Percentiles rank a stretch among this genome's conserved stretches.
These are phyloP conservation scores for Teunomyces funiuensis DNA, from an alignment of 805 yeast genomes.

Conservation along the genomic window DNA sequence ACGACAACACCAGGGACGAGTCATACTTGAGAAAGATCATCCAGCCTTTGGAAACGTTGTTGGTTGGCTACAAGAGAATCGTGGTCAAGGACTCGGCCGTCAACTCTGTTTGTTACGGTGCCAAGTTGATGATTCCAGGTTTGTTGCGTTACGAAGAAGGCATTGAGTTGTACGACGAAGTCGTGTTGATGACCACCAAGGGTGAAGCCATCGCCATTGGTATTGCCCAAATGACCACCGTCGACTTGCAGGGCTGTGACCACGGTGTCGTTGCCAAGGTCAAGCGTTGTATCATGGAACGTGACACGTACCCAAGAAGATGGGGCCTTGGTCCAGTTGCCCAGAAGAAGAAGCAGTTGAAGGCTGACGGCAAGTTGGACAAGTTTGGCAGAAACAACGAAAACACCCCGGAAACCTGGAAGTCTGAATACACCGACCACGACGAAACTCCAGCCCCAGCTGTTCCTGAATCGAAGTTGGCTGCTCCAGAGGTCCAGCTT, in stretches of 20 bases:
- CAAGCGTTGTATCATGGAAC: constrained; percentile 99
- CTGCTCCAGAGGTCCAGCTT: constrained; percentile 43
- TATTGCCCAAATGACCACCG: constrained; percentile 98
- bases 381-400: constrained; percentile 92
- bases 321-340: constrained; percentile 99
- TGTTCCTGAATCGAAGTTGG: constrained; percentile 53
- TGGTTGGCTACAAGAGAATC: constrained; percentile 93
- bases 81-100: constrained; percentile 94
- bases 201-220: constrained; percentile 99
- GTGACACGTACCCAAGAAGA: constrained; percentile 98
- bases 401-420: constrained; percentile 92
- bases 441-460: constrained; percentile 59
- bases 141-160: constrained; percentile 96
- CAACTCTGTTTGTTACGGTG: constrained; percentile 98
- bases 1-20: constrained; percentile 97
- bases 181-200: constrained; percentile 95
- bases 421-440: constrained; percentile 74
- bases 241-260: constrained; percentile 93
- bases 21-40: constrained; percentile 89
- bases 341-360: constrained; percentile 96
- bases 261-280: constrained; percentile 98
- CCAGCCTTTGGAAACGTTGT: constrained; percentile 90
- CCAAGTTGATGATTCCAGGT: constrained; percentile 98
- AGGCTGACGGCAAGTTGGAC: constrained; percentile 95
- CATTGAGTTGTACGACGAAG: constrained; percentile 95